Evolutionary conservation across 805 yeast species (phyloP).

Genomic region (Jamesozyma piceae): DNA sequence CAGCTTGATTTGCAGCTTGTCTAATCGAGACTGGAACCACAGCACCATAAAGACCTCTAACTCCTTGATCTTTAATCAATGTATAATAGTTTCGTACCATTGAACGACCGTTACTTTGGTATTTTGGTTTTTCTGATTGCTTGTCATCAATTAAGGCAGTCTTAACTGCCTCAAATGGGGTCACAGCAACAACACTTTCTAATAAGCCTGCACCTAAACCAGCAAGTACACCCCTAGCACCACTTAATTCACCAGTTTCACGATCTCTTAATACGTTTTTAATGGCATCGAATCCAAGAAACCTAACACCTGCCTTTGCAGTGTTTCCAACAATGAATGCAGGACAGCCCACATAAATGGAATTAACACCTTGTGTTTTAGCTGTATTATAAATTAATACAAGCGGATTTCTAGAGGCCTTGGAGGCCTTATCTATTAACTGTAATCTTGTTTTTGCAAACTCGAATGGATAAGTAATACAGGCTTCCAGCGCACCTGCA

Average conservation of each 20-base stretch:
- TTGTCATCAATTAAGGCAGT: slow-evolving; percentile 93
- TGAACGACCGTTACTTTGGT: slow-evolving; percentile 52
- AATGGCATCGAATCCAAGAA: slow-evolving; percentile 84
- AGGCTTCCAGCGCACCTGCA: slow-evolving; percentile 95
- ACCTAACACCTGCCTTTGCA: slow-evolving; percentile 90
- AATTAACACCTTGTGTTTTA: slow-evolving; percentile 62
- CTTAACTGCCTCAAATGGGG: slow-evolving; percentile 94
- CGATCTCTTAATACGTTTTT: slow-evolving; percentile 69
- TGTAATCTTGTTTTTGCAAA: slow-evolving; percentile 93
- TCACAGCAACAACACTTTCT: slow-evolving; percentile 87
- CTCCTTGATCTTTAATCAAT: slow-evolving; percentile 67
- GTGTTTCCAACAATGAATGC: slow-evolving; percentile 95
- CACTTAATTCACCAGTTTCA: slow-evolving; percentile 71
- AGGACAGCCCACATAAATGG: slow-evolving; percentile 91
- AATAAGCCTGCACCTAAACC: slow-evolving; percentile 96
- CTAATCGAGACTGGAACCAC: slow-evolving; percentile 87
- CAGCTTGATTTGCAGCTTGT: slow-evolving; percentile 94
- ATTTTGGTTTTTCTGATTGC: slow-evolving; percentile 65
- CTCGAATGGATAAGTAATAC: slow-evolving; percentile 89
- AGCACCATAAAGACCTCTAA: slow-evolving; percentile 80
- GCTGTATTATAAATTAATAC: slow-evolving; percentile 68
- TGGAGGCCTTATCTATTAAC: slow-evolving; percentile 56
- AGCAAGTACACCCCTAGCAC: slow-evolving; percentile 86
- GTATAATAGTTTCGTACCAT: slow-evolving; percentile 37
- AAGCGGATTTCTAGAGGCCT: slow-evolving; percentile 72